Conservation (phyloP, 1,284 basidiomycete genomes). For the Mycena citricolor region DNA sequence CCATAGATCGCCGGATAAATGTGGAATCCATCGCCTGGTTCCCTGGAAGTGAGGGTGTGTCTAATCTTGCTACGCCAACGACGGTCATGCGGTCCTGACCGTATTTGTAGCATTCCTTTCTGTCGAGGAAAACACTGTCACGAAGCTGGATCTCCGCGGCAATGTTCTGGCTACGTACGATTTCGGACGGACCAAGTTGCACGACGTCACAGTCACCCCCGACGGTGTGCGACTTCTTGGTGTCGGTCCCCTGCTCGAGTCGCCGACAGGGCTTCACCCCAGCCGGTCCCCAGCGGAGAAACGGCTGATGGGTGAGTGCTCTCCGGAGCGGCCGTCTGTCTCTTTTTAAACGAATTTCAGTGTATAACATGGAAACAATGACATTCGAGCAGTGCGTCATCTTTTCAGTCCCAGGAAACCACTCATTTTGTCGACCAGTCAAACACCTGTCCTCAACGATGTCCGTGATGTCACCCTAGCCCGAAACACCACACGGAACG, state of each 20-base stretch:
- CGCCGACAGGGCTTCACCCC: conserved; percentile 64
- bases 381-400: conserved; percentile 62
- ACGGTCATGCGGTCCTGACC: conserved; percentile 9
- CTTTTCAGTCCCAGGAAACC: conserved; percentile 3
- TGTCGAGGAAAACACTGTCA: conserved; percentile 52
- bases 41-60: conserved; percentile 61
- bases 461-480: conserved; percentile 72
- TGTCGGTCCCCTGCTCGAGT: conserved; percentile 66
- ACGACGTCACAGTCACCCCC: conserved; percentile 72
- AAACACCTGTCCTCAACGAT: conserved; percentile 77
- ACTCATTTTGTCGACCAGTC: conserved; percentile 38
- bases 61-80: neutral
- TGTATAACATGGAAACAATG: conserved; percentile 67
- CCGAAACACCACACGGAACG: conserved; percentile 44
- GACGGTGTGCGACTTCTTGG: conserved; percentile 66
- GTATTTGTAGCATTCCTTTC: conserved; percentile 51
- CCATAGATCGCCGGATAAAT: conserved; percentile 59
- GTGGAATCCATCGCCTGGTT: conserved; percentile 76
- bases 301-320: conserved; percentile 63
- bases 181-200: conserved; percentile 65
- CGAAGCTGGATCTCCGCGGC: conserved; percentile 54
- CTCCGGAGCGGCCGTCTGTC: neutral
- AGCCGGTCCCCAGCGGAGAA: conserved; percentile 76
- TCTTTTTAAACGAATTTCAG: conserved; percentile 36
- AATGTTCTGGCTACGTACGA: conserved; percentile 56